Evolutionary conservation across 495 filamentous ascomycete species (phyloP), one percentile per base, ranked within the genome.

Genomic region (Hypoxylon fuscum): DNA sequence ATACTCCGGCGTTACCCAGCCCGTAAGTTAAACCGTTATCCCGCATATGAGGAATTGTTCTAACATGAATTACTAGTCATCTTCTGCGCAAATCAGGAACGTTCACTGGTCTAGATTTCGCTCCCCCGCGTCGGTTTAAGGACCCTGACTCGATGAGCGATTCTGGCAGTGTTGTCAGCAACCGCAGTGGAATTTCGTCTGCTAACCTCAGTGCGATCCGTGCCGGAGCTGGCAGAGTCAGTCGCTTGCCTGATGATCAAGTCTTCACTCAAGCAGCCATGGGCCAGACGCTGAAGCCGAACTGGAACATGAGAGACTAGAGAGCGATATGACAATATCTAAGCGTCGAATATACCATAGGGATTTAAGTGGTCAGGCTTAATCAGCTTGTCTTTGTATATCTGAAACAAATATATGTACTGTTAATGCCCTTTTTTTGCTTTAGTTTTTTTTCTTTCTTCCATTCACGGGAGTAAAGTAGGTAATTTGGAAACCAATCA

Each of bases 21-120:
- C 91, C 94, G 88, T 94, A 87, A 89, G 91, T 91, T 62, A 5
- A 47, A 29, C 17, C n/a, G 55, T 25, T 27, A 29, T 54, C 44
- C 32, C 10, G 47, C 37, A 49, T 51, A 5, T 34, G n/a, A 49
- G 15, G n/a, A 32, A 11, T 21, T 27, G 45, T 34, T 58, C 47
- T 70, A 63, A 48, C 51, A 49, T 14, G 10, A 15, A 35, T 40
- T 8, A 45, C 11, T 59, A 95, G 92, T 15, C 90, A 97, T 76
- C 74, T 87, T 42, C 85, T 98, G 48, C 88, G 92, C 64, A 97
- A 95, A 72, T 97, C 93, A 2, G 85, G 88, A 63, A 91, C 92
- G 3, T 98, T 91, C 72, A 96, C 93, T 2, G 88, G 79, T 9
- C 84, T 98, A 23, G 96, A 98, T 76, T 98, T 98, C 73, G 93